A percentile compares a stretch with the other conserved stretches of the same genome.
These are phyloP conservation scores for Beauveria sp. DNA, from an alignment of 2,329 filamentous ascomycete species.

Conservation along the genomic window DNA sequence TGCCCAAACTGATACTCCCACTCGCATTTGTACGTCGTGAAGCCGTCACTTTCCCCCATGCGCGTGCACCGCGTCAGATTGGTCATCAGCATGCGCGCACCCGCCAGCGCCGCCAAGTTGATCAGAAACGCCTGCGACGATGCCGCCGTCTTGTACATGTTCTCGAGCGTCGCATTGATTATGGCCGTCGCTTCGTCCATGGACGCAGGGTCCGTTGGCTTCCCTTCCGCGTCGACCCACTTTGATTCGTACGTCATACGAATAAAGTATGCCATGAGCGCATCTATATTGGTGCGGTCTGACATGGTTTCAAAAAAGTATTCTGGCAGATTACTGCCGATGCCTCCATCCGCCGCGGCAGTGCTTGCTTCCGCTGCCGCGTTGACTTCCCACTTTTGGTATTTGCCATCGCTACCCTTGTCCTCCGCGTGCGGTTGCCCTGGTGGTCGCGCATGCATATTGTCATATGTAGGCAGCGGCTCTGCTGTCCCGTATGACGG, in stretches of 20 bases:
- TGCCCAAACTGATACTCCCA: conserved; percentile 51
- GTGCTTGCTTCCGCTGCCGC: background rate
- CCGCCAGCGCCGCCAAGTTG: conserved; percentile 50
- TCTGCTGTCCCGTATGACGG: background rate
- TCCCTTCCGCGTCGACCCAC: conserved; percentile 44
- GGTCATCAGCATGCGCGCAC: conserved; percentile 43
- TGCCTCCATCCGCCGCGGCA: background rate
- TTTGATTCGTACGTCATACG: conserved; percentile 40
- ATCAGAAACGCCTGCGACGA: conserved; percentile 50
- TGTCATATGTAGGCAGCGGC: conserved; percentile 5
- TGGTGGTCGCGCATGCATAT: conserved; percentile 6
- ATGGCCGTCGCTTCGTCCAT: conserved; percentile 48
- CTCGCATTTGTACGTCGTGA: conserved; percentile 40
- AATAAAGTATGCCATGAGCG: conserved; percentile 48
- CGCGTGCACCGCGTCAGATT: conserved; percentile 33
- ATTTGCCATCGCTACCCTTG: background rate
- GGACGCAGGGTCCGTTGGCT: conserved; percentile 32
- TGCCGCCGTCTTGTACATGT: conserved; percentile 41
- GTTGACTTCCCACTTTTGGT: background rate
- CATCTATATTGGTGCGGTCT: conserved; percentile 49
- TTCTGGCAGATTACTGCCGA: conserved; percentile 15
- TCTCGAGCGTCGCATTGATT: conserved; percentile 45
- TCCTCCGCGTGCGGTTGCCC: background rate
- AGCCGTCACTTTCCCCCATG: conserved; percentile 32
- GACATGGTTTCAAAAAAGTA: conserved; percentile 29